Evolutionary conservation across 73 alveolate genomes (phyloP).

Genomic region (Paramecium tetraurelia): DNA sequence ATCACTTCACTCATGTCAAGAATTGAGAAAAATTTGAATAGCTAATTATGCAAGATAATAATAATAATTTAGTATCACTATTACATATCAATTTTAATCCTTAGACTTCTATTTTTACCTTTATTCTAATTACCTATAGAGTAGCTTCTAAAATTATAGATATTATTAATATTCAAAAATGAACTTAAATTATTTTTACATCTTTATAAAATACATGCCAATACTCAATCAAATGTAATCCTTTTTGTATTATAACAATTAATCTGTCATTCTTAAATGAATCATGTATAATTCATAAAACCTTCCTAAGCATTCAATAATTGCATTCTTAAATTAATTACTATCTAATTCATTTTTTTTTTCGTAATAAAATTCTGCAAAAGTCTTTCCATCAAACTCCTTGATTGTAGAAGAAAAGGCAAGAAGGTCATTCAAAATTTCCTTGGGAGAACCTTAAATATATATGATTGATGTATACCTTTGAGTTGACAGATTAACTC

Average conservation of each 20-base stretch:
- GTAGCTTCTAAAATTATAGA: no score
- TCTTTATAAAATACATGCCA: neutral
- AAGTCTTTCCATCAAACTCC: neutral
- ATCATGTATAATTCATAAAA: neutral
- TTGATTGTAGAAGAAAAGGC: neutral
- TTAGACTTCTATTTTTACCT: neutral
- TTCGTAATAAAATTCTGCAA: neutral
- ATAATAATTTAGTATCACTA: constrained; percentile 27
- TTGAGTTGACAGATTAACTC: neutral
- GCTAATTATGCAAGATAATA: neutral
- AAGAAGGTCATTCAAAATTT: neutral
- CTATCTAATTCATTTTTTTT: neutral
- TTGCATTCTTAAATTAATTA: neutral
- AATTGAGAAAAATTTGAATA: neutral
- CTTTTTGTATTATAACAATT: neutral
- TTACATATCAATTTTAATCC: constrained; percentile 1
- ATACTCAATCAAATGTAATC: constrained; percentile 34
- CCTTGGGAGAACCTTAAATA: neutral
- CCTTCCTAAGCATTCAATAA: neutral
- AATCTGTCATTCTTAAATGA: constrained; percentile 18
- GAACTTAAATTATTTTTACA: neutral
- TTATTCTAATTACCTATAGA: neutral
- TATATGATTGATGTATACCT: neutral
- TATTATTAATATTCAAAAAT: no score
- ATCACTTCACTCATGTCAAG: constrained; percentile 50